A percentile compares a stretch with the other conserved stretches of the same genome.
phyloP scores from a whole-genome alignment of 352 stramenopile genomes.

The Phytophthora brassicae region DNA sequence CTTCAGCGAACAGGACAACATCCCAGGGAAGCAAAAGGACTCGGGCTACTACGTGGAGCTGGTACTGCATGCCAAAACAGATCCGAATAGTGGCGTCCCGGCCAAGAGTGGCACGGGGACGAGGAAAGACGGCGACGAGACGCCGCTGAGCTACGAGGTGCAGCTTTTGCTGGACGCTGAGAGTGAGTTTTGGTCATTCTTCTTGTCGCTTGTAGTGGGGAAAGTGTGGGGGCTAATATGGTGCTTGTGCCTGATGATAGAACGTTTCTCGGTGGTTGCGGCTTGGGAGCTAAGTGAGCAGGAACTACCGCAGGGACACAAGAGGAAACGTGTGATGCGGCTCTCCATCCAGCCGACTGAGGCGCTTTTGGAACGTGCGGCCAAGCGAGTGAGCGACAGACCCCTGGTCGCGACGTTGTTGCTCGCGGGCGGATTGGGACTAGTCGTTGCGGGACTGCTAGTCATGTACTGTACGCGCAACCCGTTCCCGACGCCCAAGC shows the following conservation, averaged over 20 bases:
- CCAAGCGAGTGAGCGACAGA: constrained; percentile 13
- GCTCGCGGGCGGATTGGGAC: constrained; percentile 45
- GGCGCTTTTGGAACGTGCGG: constrained; percentile 42
- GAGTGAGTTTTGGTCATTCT: constrained; percentile 27
- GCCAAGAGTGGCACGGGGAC: constrained; percentile 31
- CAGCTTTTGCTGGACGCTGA: constrained; percentile 49
- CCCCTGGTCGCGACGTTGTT: constrained; percentile 38
- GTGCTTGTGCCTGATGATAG: constrained; percentile 20
- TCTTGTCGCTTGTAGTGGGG: neutral
- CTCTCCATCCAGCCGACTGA: constrained; percentile 52
- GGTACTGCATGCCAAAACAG: constrained; percentile 26
- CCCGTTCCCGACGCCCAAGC: constrained; percentile 23
- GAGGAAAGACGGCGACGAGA: constrained; percentile 27
- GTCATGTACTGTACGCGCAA: constrained; percentile 54
- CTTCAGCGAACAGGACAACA: constrained; percentile 53
- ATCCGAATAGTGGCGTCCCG: constrained; percentile 22
- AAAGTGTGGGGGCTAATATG: constrained; percentile 2
- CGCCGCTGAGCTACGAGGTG: constrained; percentile 42
- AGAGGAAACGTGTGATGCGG: constrained; percentile 29
- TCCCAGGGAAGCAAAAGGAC: constrained; percentile 11
- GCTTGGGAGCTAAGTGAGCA: constrained; percentile 56
- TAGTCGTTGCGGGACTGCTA: constrained; percentile 49
- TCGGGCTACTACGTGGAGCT: constrained; percentile 36
- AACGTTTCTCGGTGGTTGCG: constrained; percentile 54
- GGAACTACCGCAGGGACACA: constrained; percentile 26